A percentile compares a stretch with the other conserved stretches of the same genome.
Conservation (phyloP, 257 asterid genomes). For the Hygrophila difformis region DNA sequence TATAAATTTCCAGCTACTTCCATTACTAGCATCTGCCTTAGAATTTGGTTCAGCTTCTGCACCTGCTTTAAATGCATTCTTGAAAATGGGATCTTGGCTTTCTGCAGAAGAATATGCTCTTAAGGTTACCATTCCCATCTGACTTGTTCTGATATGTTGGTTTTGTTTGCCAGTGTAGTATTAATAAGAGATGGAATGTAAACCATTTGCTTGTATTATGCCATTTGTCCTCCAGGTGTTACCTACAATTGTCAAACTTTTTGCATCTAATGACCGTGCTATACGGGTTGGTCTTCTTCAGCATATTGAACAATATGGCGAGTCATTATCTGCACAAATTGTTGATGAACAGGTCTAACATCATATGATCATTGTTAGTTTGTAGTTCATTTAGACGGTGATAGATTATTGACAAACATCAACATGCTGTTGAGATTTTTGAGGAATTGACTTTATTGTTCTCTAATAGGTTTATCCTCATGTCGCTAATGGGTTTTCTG, state of each 20-base stretch:
- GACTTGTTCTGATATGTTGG: slow-evolving; percentile 10
- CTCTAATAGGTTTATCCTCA: slow-evolving; percentile 75
- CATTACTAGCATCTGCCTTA: slow-evolving; percentile 82
- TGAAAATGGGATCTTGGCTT: slow-evolving; percentile 91
- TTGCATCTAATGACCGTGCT: slow-evolving; percentile 85
- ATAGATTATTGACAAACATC: neutral
- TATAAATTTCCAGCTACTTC: slow-evolving; percentile 65
- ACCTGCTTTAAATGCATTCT: slow-evolving; percentile 86
- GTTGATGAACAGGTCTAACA: slow-evolving; percentile 85
- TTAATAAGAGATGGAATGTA: slow-evolving; percentile 3
- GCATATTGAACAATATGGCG: slow-evolving; percentile 91
- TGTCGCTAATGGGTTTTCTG: slow-evolving; percentile 91
- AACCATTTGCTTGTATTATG: slow-evolving; percentile 12
- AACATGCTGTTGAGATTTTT: neutral
- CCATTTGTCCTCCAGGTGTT: slow-evolving; percentile 41
- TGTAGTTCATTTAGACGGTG: no score
- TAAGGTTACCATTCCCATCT: slow-evolving; percentile 44
- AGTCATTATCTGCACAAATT: slow-evolving; percentile 70
- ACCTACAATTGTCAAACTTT: slow-evolving; percentile 83
- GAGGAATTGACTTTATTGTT: slow-evolving; percentile 13
- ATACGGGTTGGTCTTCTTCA: slow-evolving; percentile 86
- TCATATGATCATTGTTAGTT: slow-evolving; percentile 5
- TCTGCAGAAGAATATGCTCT: slow-evolving; percentile 66
- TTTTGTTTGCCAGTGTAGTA: neutral
- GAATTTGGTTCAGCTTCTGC: slow-evolving; percentile 99